Percentiles rank a stretch among this genome's conserved stretches.
Conservation (phyloP, 1,139 yeast species). For the Kazachstania sp. region DNA sequence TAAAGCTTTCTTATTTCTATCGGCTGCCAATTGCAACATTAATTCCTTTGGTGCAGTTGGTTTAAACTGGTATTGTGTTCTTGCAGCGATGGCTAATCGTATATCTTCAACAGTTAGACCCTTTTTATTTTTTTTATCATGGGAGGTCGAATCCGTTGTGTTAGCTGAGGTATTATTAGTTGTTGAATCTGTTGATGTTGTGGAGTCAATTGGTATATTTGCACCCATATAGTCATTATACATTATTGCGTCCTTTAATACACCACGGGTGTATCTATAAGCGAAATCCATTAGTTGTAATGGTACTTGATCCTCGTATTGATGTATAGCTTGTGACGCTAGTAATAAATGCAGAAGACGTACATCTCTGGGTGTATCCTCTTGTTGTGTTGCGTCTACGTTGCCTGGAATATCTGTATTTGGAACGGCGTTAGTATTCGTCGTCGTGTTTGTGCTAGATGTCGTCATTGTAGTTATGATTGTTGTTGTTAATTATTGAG, state of each 20-base stretch:
- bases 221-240: slow-evolving; percentile 70
- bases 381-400: slow-evolving; percentile 10
- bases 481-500: too few relatives aligned
- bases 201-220: slow-evolving; percentile 25
- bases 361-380: slow-evolving; percentile 72
- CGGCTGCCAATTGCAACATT: slow-evolving; percentile 81
- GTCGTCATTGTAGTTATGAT: background rate
- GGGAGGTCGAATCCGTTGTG: slow-evolving; percentile 20
- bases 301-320: slow-evolving; percentile 93
- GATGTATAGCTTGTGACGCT: slow-evolving; percentile 88
- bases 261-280: slow-evolving; percentile 73
- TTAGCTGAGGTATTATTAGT: background rate
- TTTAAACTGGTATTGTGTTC: slow-evolving; percentile 89
- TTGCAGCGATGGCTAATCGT: slow-evolving; percentile 84
- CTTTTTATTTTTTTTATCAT: background rate
- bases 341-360: slow-evolving; percentile 79
- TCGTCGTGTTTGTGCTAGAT: background rate
- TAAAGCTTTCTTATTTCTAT: slow-evolving; percentile 76
- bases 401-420: background rate
- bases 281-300: slow-evolving; percentile 95
- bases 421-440: background rate
- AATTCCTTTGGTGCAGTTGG: slow-evolving; percentile 88
- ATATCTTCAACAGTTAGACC: slow-evolving; percentile 71
- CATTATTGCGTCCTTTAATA: slow-evolving; percentile 77
- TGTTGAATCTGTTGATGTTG: slow-evolving; percentile 7